Base-by-base conservation (phyloP, 2,329 filamentous ascomycete species). In the Colletotrichum lini region DNA sequence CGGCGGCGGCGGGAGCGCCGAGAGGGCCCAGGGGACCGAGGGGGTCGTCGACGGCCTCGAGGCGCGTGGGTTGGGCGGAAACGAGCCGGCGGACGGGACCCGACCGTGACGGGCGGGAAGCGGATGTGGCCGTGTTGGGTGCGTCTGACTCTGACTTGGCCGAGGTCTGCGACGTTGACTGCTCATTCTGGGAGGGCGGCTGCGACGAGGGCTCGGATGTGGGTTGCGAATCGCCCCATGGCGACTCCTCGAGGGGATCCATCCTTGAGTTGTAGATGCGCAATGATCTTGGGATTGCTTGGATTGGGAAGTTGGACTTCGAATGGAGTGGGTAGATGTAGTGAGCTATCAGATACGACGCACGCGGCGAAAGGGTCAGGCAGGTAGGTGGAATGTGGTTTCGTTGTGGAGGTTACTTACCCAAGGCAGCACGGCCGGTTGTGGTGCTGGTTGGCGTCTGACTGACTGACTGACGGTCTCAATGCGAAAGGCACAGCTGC, bases 11-110 rank as follows among this genome's bases (percentile, higher is more conserved):
- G 78, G 83, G 83, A 70, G 87, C 87, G 53, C 89, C 88, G 12
- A 91, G 81, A 65, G 91, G 92, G 70, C 94, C 94, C 62, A 97
- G 85, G 26, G 94, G 94, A 1, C 94, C 94, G 56, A 95, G 88
- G 67, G 93, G 92, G 79, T 95, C 93, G 52, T 92, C 89, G 75
- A 94, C 92, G 72, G 92, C 92, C 82, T 96, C 91, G 72, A 96
- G 91, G 65, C 91, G 92, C 57, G 93, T 95, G 40, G 92, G 90
- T 79, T 95, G 93, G 70, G 92, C 91, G 18, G 58, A 61, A 75
- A 92, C 91, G 78, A 94, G 85, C 73, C 91, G 89, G 74, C 91
- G 90, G 18, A 71, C 68, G 47, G 86, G 86, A 4, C 79, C 81
- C n/a, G 82, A 79, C 73, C 86, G 84, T 35, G 84, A 84, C 13